phyloP scores from a whole-genome alignment of 805 yeast genomes.

The Saccharomycopsis fermentans region DNA sequence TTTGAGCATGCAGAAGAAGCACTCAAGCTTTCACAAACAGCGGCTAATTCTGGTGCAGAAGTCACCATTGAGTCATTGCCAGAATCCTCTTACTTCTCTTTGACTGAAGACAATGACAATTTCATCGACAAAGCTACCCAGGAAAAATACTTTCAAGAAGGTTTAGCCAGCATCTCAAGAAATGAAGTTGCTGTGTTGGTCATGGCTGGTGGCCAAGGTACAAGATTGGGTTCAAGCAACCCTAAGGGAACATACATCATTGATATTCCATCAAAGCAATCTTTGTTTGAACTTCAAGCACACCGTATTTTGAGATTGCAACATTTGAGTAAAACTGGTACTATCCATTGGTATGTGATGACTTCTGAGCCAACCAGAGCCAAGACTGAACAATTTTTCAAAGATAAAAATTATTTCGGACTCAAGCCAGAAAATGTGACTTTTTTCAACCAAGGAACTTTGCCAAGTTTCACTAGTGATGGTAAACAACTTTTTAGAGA shows the following conservation, averaged over 20 bases:
- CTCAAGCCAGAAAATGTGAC: slow-evolving; percentile 46
- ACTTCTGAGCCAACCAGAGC: slow-evolving; percentile 80
- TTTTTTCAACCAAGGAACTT: slow-evolving; percentile 89
- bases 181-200: slow-evolving; percentile 81
- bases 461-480: slow-evolving; percentile 72
- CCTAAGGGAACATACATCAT: slow-evolving; percentile 95
- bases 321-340: slow-evolving; percentile 34
- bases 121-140: slow-evolving; percentile 25
- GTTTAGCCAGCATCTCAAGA: slow-evolving; percentile 55
- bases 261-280: slow-evolving; percentile 71
- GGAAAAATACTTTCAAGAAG: slow-evolving; percentile 37
- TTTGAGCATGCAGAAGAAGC: slow-evolving; percentile 17
- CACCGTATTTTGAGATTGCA: slow-evolving; percentile 67
- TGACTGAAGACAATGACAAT: slow-evolving; percentile 24
- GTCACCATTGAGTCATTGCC: slow-evolving; percentile 42
- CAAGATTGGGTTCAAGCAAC: slow-evolving; percentile 76
- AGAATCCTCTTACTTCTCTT: slow-evolving; percentile 40
- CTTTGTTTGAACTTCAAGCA: slow-evolving; percentile 87
- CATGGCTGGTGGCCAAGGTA: slow-evolving; percentile 99
- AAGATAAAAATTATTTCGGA: slow-evolving; percentile 59
- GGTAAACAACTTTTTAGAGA: slow-evolving; percentile 66
- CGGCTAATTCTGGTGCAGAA: slow-evolving; percentile 20
- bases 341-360: slow-evolving; percentile 85
- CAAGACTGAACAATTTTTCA: slow-evolving; percentile 65
- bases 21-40: slow-evolving; percentile 27